Evolutionary conservation across 2,329 filamentous ascomycete genomes (phyloP).

Genomic region (Curvularia verruculosa): DNA sequence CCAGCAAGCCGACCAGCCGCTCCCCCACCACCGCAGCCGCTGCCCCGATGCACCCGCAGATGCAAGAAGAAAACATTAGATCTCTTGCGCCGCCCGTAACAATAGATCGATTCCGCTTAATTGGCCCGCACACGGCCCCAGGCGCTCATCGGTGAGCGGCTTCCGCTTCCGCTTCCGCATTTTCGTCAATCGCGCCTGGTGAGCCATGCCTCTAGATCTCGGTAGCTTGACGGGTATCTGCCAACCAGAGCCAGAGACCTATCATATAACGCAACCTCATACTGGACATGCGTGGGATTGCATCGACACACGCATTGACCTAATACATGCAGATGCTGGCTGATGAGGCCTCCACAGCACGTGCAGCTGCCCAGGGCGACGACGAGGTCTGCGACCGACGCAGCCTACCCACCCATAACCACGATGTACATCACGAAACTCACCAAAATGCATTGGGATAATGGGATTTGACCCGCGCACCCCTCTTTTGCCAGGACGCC

Average conservation of each 20-base stretch:
- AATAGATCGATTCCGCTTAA: slow-evolving; percentile 6
- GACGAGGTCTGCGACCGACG: neutral
- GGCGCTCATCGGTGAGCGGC: slow-evolving; percentile 15
- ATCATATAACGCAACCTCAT: slow-evolving; percentile 2
- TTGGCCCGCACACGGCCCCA: slow-evolving; percentile 11
- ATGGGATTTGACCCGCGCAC: neutral
- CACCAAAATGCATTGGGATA: neutral
- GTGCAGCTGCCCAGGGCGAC: neutral
- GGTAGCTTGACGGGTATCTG: slow-evolving; percentile 9
- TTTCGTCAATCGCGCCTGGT: slow-evolving; percentile 15
- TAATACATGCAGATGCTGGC: neutral
- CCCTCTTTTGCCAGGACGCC: neutral
- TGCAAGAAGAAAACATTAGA: slow-evolving; percentile 14
- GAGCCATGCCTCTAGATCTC: slow-evolving; percentile 17
- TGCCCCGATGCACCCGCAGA: slow-evolving; percentile 6
- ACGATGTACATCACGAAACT: slow-evolving; percentile 4
- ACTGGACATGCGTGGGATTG: slow-evolving; percentile 5
- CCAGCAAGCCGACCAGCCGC: slow-evolving; percentile 1
- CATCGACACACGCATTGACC: slow-evolving; percentile 9
- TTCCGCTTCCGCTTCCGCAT: slow-evolving; percentile 20
- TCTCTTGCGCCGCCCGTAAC: slow-evolving; percentile 7
- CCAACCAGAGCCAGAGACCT: slow-evolving; percentile 10
- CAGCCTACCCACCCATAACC: neutral
- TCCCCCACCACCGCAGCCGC: slow-evolving; percentile 14
- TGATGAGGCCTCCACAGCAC: neutral